phyloP scores from a whole-genome alignment of 176 grass and related monocot species.

The Coix lacrymajobi region DNA sequence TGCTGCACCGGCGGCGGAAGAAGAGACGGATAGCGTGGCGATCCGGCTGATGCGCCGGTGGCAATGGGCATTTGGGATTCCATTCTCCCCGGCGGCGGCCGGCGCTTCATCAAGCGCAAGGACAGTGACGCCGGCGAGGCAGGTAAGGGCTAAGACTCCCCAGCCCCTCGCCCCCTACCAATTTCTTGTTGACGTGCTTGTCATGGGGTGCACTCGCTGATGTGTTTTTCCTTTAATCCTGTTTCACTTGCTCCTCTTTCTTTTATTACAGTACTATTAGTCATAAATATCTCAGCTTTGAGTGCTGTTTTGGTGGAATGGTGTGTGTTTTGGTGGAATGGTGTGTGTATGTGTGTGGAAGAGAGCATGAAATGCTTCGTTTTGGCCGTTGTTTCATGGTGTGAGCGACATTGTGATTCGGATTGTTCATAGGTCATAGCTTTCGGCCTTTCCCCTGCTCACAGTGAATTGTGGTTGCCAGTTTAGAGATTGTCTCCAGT shows the following conservation, averaged over 20 bases:
- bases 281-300: constrained; percentile 7
- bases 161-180: neutral
- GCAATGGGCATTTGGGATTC: constrained; percentile 79
- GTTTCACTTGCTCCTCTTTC: neutral
- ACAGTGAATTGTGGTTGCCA: neutral
- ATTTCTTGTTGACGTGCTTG: constrained; percentile 1
- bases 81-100: constrained; percentile 52
- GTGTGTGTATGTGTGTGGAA: neutral
- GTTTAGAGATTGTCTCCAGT: neutral
- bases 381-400: neutral
- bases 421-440: neutral
- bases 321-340: neutral
- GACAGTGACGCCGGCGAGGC: constrained; percentile 64
- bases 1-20: constrained; percentile 15
- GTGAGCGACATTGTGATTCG: neutral
- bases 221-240: neutral
- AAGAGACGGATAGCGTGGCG: neutral
- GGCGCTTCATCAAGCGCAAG: constrained; percentile 83
- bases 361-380: neutral
- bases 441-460: neutral
- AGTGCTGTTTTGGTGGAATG: neutral
- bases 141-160: constrained; percentile 42
- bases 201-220: neutral
- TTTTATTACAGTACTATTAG: neutral
- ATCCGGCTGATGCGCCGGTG: constrained; percentile 41